Base-by-base conservation (phyloP, 441 rosid genomes). In the Manihot esculenta region DNA sequence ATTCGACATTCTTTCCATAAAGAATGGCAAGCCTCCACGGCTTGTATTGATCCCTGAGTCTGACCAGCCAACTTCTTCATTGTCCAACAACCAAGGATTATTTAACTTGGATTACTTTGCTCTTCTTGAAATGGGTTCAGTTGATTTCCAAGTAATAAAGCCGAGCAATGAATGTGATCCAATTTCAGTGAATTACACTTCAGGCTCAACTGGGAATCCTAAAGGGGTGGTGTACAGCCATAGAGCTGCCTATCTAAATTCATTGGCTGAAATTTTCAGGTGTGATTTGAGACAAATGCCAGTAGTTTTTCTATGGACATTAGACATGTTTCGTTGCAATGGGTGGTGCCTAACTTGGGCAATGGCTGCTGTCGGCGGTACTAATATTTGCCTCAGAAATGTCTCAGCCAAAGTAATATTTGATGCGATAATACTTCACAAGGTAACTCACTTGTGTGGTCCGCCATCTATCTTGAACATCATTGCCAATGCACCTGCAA, bases 251-350 rank as follows among this genome's bases (percentile, higher is more conserved):
- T 88, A 84, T 71, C 74, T 88, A 30, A 84, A 88, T 64, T 81
- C 89, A 27, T 51, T 85, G 66, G 92, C 84, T 5, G 74, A 62
- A 23, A 76, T 88, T 15, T 72, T 69, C 63, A 71, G 80, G 24
- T 79, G 59, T 18, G 84, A 78, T 42, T 71, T 83, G 82, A 49
- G 73, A 60, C 44, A 76, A 35, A 62, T 53, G 10, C 69, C 84
- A 0, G 85, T 84, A 0, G 86, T 83, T 70, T 78, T 88, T 69
- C 70, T 88, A 3, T 88, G 92, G 92, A 86, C 89, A 1, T 76
- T 84, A 1, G 92, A 88, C 77, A 88, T 88, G 89, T 88, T 83
- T 74, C 82, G 89, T 6, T 88, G 92, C 74, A 88, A 88, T 21
- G 89, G 92, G 0, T 88, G 92, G 92, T 85, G 92, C 74, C 77